A percentile compares a stretch with the other conserved stretches of the same genome.
Evolutionary conservation across 2,329 filamentous ascomycete species (phyloP).

Genomic region (Myriangium duriaei): DNA sequence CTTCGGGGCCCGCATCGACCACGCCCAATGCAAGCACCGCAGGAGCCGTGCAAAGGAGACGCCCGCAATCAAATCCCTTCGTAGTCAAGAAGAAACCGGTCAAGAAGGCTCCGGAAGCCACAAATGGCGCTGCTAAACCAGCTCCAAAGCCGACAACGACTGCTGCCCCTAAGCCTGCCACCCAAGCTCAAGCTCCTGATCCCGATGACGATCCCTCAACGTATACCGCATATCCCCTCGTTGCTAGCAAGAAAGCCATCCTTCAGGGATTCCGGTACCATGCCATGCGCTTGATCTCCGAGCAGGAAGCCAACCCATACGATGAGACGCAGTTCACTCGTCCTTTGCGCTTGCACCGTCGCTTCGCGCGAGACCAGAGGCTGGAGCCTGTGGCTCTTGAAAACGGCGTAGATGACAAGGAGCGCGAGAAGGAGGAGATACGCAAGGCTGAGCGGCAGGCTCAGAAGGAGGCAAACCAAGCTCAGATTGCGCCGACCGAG

Average conservation of each 20-base stretch:
- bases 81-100: slow-evolving; percentile 23
- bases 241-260: slow-evolving; percentile 70
- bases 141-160: slow-evolving; percentile 10
- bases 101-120: slow-evolving; percentile 7
- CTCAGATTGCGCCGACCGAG: slow-evolving; percentile 79
- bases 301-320: slow-evolving; percentile 42
- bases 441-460: slow-evolving; percentile 67
- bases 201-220: slow-evolving; percentile 14
- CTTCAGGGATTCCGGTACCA: slow-evolving; percentile 74
- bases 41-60: slow-evolving; percentile 22
- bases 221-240: slow-evolving; percentile 51
- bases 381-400: slow-evolving; percentile 30
- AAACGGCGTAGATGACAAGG: slow-evolving; percentile 48
- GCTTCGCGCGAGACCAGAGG: slow-evolving; percentile 62
- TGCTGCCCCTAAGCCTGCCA: slow-evolving; percentile 4
- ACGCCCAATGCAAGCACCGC: slow-evolving; percentile 26
- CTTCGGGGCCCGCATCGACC: slow-evolving; percentile 20
- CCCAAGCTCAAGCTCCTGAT: slow-evolving; percentile 6
- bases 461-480: slow-evolving; percentile 73
- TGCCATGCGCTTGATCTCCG: slow-evolving; percentile 61
- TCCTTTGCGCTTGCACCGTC: slow-evolving; percentile 77
- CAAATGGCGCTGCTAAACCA: slow-evolving; percentile 7
- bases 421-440: slow-evolving; percentile 45
- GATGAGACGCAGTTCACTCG: slow-evolving; percentile 76
- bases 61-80: slow-evolving; percentile 17